Percentiles rank a stretch among this genome's conserved stretches.
Evolutionary conservation across 163 green algal species (phyloP).

Genomic region (Chlorella variabilis): DNA sequence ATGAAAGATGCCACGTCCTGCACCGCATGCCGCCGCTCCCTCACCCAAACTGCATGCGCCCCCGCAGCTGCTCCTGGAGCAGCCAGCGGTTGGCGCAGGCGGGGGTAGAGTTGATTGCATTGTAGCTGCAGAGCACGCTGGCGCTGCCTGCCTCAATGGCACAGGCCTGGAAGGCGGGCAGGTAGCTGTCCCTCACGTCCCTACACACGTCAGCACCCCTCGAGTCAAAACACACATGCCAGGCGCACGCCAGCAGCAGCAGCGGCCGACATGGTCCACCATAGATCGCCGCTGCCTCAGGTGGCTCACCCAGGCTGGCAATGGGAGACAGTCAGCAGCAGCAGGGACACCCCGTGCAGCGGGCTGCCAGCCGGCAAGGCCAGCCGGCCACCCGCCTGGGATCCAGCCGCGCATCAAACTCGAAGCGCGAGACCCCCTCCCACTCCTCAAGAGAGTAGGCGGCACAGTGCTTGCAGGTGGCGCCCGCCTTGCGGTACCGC

Average conservation of each 20-base stretch:
- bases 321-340: too few relatives aligned
- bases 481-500: conserved; percentile 43
- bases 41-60: conserved; percentile 26
- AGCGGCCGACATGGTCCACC: too few relatives aligned
- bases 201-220: conserved; percentile 32
- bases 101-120: conserved; percentile 59
- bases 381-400: conserved; percentile 1
- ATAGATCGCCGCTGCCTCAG: too few relatives aligned
- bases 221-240: too few relatives aligned
- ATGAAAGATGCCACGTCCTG: too few relatives aligned
- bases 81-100: conserved; percentile 54
- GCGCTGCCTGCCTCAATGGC: conserved; percentile 24
- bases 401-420: conserved; percentile 45
- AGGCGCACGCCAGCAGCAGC: too few relatives aligned
- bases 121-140: conserved; percentile 70
- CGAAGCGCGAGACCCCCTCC: conserved; percentile 50
- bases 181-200: conserved; percentile 57
- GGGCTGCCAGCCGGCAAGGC: too few relatives aligned
- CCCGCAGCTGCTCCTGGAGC: conserved; percentile 41
- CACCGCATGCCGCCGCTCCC: too few relatives aligned
- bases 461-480: conserved; percentile 74
- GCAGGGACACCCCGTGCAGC: too few relatives aligned
- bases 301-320: too few relatives aligned
- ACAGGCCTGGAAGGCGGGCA: conserved; percentile 55
- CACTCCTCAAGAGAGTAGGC: conserved; percentile 61